phyloP scores from a whole-genome alignment of 208 protist genomes.

The Wallacemonas sp. region DNA sequence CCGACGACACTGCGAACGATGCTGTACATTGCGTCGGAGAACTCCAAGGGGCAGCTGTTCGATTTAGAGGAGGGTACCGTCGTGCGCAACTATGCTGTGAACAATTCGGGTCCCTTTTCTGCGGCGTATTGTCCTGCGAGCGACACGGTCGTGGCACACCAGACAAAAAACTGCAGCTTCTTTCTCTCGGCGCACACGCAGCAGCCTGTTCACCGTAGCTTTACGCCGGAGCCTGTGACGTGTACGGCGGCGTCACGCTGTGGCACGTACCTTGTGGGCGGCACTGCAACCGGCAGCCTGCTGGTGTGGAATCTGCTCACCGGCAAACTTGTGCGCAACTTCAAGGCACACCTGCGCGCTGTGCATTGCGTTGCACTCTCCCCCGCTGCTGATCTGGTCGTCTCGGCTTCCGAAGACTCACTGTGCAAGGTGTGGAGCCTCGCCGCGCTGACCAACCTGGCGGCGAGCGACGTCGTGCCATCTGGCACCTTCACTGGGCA shows the following conservation, averaged over 20 bases:
- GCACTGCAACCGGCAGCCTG: slow-evolving; percentile 57
- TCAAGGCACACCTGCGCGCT: slow-evolving; percentile 58
- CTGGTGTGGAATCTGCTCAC: slow-evolving; percentile 71
- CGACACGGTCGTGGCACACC: slow-evolving; percentile 43
- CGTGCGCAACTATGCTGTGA: slow-evolving; percentile 51
- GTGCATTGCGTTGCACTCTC: slow-evolving; percentile 65
- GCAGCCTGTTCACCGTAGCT: slow-evolving; percentile 72
- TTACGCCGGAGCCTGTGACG: slow-evolving; percentile 61
- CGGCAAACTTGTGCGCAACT: slow-evolving; percentile 65
- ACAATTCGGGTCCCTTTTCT: slow-evolving; percentile 29
- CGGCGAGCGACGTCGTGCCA: slow-evolving; percentile 26
- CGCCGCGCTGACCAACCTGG: slow-evolving; percentile 32
- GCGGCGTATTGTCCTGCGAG: slow-evolving; percentile 46
- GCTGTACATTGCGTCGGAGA: slow-evolving; percentile 69
- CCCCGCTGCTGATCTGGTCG: slow-evolving; percentile 53
- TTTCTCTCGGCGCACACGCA: slow-evolving; percentile 64
- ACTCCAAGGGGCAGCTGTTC: slow-evolving; percentile 44
- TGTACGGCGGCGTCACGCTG: slow-evolving; percentile 51
- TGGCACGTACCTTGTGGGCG: slow-evolving; percentile 69
- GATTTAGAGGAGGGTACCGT: slow-evolving; percentile 53
- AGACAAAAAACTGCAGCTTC: slow-evolving; percentile 50
- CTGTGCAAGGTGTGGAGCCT: slow-evolving; percentile 76
- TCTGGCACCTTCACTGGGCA: slow-evolving; percentile 63
- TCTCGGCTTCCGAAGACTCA: slow-evolving; percentile 75
- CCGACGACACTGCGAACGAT: slow-evolving; percentile 24